Evolutionary conservation across 2,329 filamentous ascomycete genomes (phyloP), one percentile per base, ranked within the genome.

Genomic region (Thermoascus crustaceus): DNA sequence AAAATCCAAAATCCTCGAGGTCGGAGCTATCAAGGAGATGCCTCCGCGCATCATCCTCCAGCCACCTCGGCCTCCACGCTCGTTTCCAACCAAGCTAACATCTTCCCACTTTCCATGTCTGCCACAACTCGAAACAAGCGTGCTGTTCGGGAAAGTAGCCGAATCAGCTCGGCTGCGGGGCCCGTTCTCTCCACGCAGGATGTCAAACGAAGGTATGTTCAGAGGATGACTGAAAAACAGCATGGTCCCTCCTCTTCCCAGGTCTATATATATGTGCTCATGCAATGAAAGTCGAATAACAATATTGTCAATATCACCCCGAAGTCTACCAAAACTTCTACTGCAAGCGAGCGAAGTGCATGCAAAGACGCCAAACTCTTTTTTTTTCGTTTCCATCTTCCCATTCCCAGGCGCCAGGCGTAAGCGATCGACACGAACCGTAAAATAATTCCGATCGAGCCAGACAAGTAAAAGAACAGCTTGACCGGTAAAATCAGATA

Each of bases 341-440:
- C 26, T 16, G 24, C 25, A 17, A 61, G 50, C 56, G 57, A 62
- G 48, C 55, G 56, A 50, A 50, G 54, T 58, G 56, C 54, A 54
- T 46, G 43, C 40, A 49, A 55, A 44, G 50, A 48, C 45, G 52
- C 53, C 36, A 45, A 48, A 42, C 39, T 44, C 41, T 52, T 44
- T 42, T 48, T 50, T 48, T 47, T 45, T 32, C 8, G 43, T 46
- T 41, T 38, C 35, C 40, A 40, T 42, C n/a, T 39, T 49, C 41
- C 44, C 42, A 48, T 48, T 44, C 48, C 55, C 46, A 56, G 50
- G 53, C 58, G 57, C 58, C 57, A 48, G 44, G 44, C 41, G 42
- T 55, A 53, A 61, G 54, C 57, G 58, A 62, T 53, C 44, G 58
- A 61, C 58, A 58, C 45, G 53, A 60, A 60, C 34, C 36, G 34